phyloP scores from a whole-genome alignment of 345 rosid species.

The Pseudoturritis turrita region DNA sequence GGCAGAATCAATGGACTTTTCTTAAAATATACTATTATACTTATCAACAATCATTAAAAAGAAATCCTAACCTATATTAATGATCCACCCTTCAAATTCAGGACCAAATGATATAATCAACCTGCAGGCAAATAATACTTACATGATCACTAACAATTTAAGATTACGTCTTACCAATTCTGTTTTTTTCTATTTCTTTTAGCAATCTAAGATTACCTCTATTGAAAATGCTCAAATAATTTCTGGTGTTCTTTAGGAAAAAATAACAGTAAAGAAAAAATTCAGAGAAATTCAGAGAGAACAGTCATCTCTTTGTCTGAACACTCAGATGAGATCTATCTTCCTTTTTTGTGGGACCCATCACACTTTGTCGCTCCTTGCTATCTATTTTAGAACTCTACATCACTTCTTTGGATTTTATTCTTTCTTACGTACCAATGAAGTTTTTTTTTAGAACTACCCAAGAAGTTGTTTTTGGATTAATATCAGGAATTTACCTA shows the following conservation, averaged over 20 bases:
- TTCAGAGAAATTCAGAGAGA: background rate
- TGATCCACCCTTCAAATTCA: background rate
- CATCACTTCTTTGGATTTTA: slow-evolving; percentile 10
- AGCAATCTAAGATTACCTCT: background rate
- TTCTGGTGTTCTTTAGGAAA: background rate
- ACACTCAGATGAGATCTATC: background rate
- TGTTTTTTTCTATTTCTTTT: background rate
- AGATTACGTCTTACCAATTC: background rate
- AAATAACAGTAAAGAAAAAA: background rate
- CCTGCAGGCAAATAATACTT: background rate
- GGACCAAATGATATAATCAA: background rate
- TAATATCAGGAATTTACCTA: background rate
- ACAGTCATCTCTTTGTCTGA: slow-evolving; percentile 15
- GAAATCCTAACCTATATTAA: background rate
- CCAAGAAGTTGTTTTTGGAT: background rate
- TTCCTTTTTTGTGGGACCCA: background rate
- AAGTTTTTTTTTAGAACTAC: background rate
- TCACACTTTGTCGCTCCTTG: background rate
- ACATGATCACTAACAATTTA: background rate
- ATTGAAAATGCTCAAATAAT: background rate
- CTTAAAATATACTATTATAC: no score
- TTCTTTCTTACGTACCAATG: background rate
- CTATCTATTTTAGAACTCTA: background rate
- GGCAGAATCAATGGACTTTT: background rate
- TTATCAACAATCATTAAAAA: no score